Evolutionary conservation across 2,329 filamentous ascomycete genomes (phyloP).

Genomic region (Fonsecaea pugnacius): DNA sequence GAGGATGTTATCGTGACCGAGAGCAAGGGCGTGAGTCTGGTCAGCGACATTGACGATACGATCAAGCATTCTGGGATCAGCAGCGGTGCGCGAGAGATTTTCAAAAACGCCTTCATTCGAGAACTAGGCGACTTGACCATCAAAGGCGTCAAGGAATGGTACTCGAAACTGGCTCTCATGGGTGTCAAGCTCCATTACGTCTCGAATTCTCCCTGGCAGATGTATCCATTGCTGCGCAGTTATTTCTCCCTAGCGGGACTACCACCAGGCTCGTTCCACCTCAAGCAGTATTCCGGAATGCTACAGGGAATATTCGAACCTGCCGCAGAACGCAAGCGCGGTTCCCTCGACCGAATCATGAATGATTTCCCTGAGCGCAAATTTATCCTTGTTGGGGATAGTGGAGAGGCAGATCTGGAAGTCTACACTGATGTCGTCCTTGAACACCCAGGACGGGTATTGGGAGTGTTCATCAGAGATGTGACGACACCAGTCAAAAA

Average conservation of each 20-base stretch:
- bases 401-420: constrained; percentile 93
- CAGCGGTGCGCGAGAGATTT: constrained; percentile 87
- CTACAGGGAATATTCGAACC: constrained; percentile 97
- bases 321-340: constrained; percentile 91
- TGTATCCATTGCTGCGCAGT: constrained; percentile 84
- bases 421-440: constrained; percentile 94
- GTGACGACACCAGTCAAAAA: constrained; percentile 78
- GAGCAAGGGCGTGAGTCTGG: constrained; percentile 80
- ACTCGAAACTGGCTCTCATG: constrained; percentile 72
- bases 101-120: constrained; percentile 91
- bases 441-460: constrained; percentile 78
- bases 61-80: constrained; percentile 94
- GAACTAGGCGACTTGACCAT: constrained; percentile 81
- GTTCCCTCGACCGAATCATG: constrained; percentile 81
- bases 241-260: constrained; percentile 82
- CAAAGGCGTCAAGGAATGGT: constrained; percentile 89
- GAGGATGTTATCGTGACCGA: constrained; percentile 79
- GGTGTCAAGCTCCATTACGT: constrained; percentile 94
- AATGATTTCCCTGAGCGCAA: constrained; percentile 85
- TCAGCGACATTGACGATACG: constrained; percentile 97
- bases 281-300: constrained; percentile 97
- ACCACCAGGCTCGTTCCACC: constrained; percentile 85
- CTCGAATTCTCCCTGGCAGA: constrained; percentile 98
- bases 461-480: constrained; percentile 91
- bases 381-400: constrained; percentile 92